These are phyloP conservation scores for Cyclocybe aegerita DNA, from an alignment of 768 basidiomycete species.

Conservation along the genomic window DNA sequence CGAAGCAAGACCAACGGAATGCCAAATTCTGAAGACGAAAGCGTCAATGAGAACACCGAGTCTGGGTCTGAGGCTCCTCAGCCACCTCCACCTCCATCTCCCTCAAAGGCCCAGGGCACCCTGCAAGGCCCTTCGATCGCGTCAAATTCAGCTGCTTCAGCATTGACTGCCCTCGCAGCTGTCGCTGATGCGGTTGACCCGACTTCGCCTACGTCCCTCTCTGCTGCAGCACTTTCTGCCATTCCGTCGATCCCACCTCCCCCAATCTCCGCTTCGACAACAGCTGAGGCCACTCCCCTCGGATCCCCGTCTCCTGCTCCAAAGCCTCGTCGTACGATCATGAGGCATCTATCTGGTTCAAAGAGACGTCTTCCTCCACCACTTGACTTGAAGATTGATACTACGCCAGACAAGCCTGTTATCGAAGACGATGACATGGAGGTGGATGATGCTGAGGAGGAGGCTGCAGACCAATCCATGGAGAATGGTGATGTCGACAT, in stretches of 20 bases:
- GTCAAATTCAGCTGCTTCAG: constrained; percentile 15
- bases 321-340: not conserved
- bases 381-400: constrained; percentile 14
- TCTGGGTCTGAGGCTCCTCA: constrained; percentile 15
- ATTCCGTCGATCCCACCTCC: not conserved
- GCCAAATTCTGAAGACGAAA: constrained; percentile 9
- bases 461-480: constrained; percentile 8
- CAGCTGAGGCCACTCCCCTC: not conserved
- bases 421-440: constrained; percentile 12
- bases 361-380: constrained; percentile 19
- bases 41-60: constrained; percentile 16
- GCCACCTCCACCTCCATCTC: constrained; percentile 11
- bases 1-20: constrained; percentile 7
- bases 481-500: constrained; percentile 14
- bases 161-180: constrained; percentile 19
- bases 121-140: constrained; percentile 4
- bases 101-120: constrained; percentile 15
- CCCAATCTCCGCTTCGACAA: not conserved
- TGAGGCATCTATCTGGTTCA: not conserved
- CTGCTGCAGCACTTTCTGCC: constrained; percentile 36
- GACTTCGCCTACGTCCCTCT: constrained; percentile 24
- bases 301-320: not conserved
- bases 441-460: constrained; percentile 16
- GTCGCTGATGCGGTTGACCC: constrained; percentile 29
- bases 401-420: not conserved